These are phyloP conservation scores for Chlamydomonas sphaeroides DNA, from an alignment of 139 green algal species.

Conservation along the genomic window DNA sequence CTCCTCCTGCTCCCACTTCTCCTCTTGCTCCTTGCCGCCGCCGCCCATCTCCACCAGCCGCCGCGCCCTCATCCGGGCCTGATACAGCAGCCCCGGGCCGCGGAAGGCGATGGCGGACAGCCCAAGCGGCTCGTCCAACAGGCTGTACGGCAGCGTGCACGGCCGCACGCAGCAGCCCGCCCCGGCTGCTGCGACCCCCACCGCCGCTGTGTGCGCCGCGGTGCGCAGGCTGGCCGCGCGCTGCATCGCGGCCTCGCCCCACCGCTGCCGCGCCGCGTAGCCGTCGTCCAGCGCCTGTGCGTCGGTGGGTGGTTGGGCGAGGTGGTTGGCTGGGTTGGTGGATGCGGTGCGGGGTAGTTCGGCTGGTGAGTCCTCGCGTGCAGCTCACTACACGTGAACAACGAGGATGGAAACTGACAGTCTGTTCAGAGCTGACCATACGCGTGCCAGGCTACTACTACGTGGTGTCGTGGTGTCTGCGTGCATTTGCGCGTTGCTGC, in stretches of 20 bases:
- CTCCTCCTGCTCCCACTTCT: background rate
- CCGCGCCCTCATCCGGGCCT: background rate
- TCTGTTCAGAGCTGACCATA: too few relatives aligned
- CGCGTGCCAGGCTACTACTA: too few relatives aligned
- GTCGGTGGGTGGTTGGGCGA: too few relatives aligned
- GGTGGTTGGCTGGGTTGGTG: background rate
- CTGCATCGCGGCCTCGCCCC: background rate
- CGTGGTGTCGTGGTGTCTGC: too few relatives aligned
- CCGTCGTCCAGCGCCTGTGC: background rate
- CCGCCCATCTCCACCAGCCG: too few relatives aligned
- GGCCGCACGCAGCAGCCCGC: background rate
- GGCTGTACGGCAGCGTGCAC: conserved; percentile 12
- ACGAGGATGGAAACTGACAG: too few relatives aligned
- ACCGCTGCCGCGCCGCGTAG: background rate
- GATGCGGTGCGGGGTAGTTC: background rate
- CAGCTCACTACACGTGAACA: too few relatives aligned
- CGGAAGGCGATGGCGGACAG: background rate
- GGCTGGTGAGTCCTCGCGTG: too few relatives aligned
- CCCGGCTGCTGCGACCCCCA: background rate
- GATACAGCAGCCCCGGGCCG: background rate
- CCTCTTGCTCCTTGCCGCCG: background rate
- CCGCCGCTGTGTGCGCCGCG: background rate
- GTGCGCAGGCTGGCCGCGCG: background rate
- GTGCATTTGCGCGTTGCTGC: too few relatives aligned
- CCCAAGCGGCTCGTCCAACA: background rate